phyloP scores from a whole-genome alignment of 495 filamentous ascomycete genomes.

The Xylaria bambusicola region DNA sequence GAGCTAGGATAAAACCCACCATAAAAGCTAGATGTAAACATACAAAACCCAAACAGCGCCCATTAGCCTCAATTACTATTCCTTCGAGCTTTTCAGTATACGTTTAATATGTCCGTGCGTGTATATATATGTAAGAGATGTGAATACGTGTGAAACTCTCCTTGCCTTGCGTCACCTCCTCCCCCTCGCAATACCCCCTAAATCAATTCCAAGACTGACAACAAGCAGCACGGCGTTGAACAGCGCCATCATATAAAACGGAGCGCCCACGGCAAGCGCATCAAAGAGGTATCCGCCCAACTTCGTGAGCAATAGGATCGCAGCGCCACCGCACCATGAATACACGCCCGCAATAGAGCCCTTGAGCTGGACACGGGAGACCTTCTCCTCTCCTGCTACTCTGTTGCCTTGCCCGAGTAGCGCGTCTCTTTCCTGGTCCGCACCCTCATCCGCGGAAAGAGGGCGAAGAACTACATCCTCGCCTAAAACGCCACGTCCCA shows the following conservation, averaged over 20 bases:
- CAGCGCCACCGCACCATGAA: conserved; percentile 84
- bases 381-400: conserved; percentile 21
- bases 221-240: conserved; percentile 78
- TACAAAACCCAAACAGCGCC: neutral
- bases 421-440: conserved; percentile 33
- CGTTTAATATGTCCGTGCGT: too few relatives aligned
- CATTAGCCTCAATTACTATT: too few relatives aligned
- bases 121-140: too few relatives aligned
- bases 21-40: neutral
- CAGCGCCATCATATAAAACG: conserved; percentile 87
- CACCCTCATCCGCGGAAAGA: conserved; percentile 32
- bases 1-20: too few relatives aligned
- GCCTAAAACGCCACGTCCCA: conserved; percentile 76
- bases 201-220: conserved; percentile 52
- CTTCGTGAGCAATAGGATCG: conserved; percentile 90
- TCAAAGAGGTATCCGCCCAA: conserved; percentile 87
- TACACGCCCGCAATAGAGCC: conserved; percentile 94
- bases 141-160: too few relatives aligned
- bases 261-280: conserved; percentile 63
- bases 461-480: conserved; percentile 40
- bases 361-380: conserved; percentile 65
- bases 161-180: too few relatives aligned
- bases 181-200: conserved; percentile 4
- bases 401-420: neutral
- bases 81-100: too few relatives aligned